These are phyloP conservation scores for Sporothrix phasma DNA, from an alignment of 2,329 filamentous ascomycete species.

Conservation along the genomic window DNA sequence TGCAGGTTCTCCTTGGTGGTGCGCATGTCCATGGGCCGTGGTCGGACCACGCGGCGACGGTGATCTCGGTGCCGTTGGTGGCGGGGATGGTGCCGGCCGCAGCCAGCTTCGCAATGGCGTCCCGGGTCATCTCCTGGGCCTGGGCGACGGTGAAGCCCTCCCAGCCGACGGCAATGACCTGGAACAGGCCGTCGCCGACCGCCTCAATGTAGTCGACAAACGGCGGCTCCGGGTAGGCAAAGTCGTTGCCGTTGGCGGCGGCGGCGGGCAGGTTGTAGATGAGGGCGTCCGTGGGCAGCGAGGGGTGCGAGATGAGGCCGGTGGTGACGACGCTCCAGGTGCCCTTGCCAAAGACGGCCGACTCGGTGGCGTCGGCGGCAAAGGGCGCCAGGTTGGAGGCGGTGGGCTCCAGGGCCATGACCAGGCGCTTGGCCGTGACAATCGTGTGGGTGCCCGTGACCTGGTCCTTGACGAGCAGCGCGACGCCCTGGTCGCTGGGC, in stretches of 20 bases:
- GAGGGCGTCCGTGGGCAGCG: slow-evolving; percentile 22
- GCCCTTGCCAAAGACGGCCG: slow-evolving; percentile 26
- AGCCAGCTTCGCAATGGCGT: slow-evolving; percentile 26
- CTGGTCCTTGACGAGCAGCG: slow-evolving; percentile 24
- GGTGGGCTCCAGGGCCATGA: slow-evolving; percentile 30
- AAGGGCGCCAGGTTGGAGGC: slow-evolving; percentile 25
- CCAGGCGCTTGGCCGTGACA: slow-evolving; percentile 27
- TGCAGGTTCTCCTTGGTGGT: slow-evolving; percentile 24
- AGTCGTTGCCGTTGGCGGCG: slow-evolving; percentile 22
- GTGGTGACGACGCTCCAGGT: slow-evolving; percentile 26
- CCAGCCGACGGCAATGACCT: slow-evolving; percentile 23
- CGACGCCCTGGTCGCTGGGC: slow-evolving; percentile 21
- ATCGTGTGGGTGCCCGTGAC: slow-evolving; percentile 20
- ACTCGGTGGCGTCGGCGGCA: slow-evolving; percentile 26
- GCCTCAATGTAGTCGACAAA: slow-evolving; percentile 25
- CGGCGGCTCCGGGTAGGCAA: slow-evolving; percentile 22
- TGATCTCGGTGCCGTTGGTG: slow-evolving; percentile 14
- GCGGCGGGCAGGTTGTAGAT: slow-evolving; percentile 25
- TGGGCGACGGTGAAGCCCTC: slow-evolving; percentile 14
- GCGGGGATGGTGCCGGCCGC: slow-evolving; percentile 19
- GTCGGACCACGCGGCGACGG: slow-evolving; percentile 23
- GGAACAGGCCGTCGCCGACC: slow-evolving; percentile 23
- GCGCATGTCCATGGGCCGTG: slow-evolving; percentile 28
- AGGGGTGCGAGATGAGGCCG: slow-evolving; percentile 26
- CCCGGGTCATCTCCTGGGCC: slow-evolving; percentile 22